Conservation (phyloP, 2,329 filamentous ascomycete species). For the Trichoderma oligosporum region DNA sequence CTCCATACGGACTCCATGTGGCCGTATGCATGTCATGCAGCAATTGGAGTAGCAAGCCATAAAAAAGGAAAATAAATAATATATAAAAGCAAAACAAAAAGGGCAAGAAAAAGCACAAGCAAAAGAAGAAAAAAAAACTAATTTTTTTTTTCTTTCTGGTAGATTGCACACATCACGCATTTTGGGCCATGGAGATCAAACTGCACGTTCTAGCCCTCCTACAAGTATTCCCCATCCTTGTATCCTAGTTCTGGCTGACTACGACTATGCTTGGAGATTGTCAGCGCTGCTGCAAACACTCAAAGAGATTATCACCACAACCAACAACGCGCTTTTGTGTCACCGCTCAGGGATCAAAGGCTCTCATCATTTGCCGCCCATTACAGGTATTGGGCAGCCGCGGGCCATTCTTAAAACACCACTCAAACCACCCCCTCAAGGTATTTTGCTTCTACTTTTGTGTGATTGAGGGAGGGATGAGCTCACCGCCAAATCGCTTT, state of each 20-base stretch:
- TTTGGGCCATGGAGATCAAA: conserved; percentile 4
- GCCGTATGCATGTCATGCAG: conserved; percentile 26
- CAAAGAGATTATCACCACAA: conserved; percentile 1
- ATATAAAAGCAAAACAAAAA: too few species aligned
- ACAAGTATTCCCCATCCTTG: too few species aligned
- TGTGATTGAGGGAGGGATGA: neutral
- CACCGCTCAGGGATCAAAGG: neutral
- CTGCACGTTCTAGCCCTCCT: too few species aligned
- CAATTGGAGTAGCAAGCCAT: conserved; percentile 14
- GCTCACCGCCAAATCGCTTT: conserved; percentile 18
- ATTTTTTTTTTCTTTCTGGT: neutral
- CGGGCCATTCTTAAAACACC: neutral
- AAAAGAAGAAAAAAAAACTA: neutral
- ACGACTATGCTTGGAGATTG: neutral
- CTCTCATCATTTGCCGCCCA: neutral
- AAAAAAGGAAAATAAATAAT: too few species aligned
- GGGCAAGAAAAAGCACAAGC: neutral
- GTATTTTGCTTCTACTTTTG: neutral
- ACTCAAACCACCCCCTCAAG: neutral
- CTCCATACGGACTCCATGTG: conserved; percentile 17
- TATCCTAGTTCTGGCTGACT: conserved; percentile 1
- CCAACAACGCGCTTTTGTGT: neutral
- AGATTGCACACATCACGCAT: neutral
- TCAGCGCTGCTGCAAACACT: conserved; percentile 11
- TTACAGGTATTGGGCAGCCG: conserved; percentile 9